Conservation (phyloP, 176 grass and related monocot genomes). For the Luzula sylvatica region DNA sequence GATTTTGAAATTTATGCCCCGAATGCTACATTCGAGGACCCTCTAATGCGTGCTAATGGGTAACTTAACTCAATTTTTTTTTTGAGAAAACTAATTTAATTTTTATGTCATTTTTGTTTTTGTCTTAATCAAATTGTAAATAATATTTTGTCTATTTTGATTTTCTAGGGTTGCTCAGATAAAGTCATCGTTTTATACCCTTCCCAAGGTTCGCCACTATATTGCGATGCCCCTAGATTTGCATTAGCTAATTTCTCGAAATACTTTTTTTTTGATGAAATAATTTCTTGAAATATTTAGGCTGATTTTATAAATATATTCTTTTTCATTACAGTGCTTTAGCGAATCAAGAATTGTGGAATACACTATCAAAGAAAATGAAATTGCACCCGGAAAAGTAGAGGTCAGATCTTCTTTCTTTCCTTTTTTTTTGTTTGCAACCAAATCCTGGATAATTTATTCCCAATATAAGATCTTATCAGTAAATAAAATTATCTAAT, state of each 20-base stretch:
- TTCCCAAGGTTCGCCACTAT: constrained; percentile 30
- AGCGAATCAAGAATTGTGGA: constrained; percentile 49
- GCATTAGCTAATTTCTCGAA: not conserved
- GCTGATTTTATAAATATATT: too few species aligned
- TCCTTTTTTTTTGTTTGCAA: constrained; percentile 11
- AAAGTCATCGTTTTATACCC: constrained; percentile 42
- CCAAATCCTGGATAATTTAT: too few species aligned
- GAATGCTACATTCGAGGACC: constrained; percentile 41
- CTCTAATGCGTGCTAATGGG: constrained; percentile 40
- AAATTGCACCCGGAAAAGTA: constrained; percentile 27
- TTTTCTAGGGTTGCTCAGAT: constrained; percentile 41
- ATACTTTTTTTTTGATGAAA: too few species aligned
- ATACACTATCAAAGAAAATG: constrained; percentile 41
- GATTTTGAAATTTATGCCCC: constrained; percentile 45
- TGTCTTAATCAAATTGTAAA: not conserved
- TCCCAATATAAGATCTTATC: too few species aligned
- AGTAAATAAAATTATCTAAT: too few species aligned
- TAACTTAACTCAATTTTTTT: not conserved
- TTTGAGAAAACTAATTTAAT: not conserved
- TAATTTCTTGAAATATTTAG: too few species aligned
- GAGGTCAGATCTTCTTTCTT: constrained; percentile 23
- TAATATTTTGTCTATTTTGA: constrained; percentile 8
- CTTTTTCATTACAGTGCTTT: constrained; percentile 23
- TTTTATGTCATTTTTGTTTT: not conserved
- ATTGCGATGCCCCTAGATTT: not conserved